Conservation (phyloP, 805 yeast species). For the Suhomyces sp. region DNA sequence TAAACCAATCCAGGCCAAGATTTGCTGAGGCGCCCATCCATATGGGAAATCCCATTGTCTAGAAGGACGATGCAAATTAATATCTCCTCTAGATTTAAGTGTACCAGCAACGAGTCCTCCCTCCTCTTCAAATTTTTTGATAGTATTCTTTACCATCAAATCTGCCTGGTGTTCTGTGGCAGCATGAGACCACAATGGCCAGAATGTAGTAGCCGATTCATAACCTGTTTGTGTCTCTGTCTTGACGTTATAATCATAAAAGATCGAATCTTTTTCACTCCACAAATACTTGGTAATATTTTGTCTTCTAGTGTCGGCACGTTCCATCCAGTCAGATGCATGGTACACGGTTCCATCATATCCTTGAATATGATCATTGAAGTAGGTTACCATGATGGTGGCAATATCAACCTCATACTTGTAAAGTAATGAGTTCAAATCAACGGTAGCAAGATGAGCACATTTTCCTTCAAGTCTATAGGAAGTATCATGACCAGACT, state of each 20-base stretch:
- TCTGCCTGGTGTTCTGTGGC: constrained; percentile 69
- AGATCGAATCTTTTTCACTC: constrained; percentile 77
- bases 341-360: constrained; percentile 35
- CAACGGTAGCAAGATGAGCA: constrained; percentile 88
- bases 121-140: constrained; percentile 71
- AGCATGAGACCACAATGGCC: constrained; percentile 86
- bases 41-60: constrained; percentile 98
- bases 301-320: constrained; percentile 54
- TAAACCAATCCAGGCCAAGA: constrained; percentile 88
- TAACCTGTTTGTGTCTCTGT: constrained; percentile 55
- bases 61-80: constrained; percentile 71
- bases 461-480: constrained; percentile 88
- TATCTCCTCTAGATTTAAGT: constrained; percentile 65
- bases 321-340: constrained; percentile 58
- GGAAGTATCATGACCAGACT: constrained; percentile 94
- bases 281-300: constrained; percentile 71
- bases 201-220: constrained; percentile 86
- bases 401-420: constrained; percentile 90
- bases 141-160: constrained; percentile 52
- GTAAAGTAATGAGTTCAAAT: constrained; percentile 79
- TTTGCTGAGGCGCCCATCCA: constrained; percentile 99
- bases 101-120: constrained; percentile 94
- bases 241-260: constrained; percentile 78
- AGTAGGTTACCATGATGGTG: constrained; percentile 52
- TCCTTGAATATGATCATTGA: constrained; percentile 45